Conservation (phyloP, 2,329 filamentous ascomycete species). For the Gliomastix tumulicola region DNA sequence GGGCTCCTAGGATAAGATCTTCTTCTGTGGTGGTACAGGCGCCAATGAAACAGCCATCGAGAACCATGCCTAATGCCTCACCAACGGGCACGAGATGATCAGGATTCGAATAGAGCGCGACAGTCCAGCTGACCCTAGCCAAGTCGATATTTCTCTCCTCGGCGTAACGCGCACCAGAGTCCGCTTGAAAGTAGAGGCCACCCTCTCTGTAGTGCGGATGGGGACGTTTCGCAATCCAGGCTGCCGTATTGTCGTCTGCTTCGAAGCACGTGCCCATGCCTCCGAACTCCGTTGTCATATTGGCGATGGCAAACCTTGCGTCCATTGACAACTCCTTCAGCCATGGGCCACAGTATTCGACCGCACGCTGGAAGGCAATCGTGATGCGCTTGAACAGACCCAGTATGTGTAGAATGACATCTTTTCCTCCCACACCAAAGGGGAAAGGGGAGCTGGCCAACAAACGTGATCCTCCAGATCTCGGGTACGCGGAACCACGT, state of each 20-base stretch:
- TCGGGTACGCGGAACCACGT: slow-evolving; percentile 40
- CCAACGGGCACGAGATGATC: slow-evolving; percentile 31
- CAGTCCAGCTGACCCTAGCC: slow-evolving; percentile 21
- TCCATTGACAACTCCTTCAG: slow-evolving; percentile 28
- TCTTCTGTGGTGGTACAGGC: slow-evolving; percentile 36
- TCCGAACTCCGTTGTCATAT: slow-evolving; percentile 37
- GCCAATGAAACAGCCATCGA: slow-evolving; percentile 36
- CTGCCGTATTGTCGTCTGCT: slow-evolving; percentile 24
- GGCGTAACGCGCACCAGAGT: slow-evolving; percentile 25
- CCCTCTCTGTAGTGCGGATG: slow-evolving; percentile 18
- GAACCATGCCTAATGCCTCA: slow-evolving; percentile 16
- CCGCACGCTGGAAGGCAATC: slow-evolving; percentile 32
- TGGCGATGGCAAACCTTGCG: slow-evolving; percentile 36
- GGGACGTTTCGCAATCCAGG: slow-evolving; percentile 21
- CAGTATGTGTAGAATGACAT: slow-evolving; percentile 36
- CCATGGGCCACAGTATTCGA: slow-evolving; percentile 36
- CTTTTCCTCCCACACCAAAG: slow-evolving; percentile 33
- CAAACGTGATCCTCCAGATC: slow-evolving; percentile 27
- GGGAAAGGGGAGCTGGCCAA: slow-evolving; percentile 18
- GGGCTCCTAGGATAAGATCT: slow-evolving; percentile 29
- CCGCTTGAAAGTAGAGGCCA: slow-evolving; percentile 26
- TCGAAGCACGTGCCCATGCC: slow-evolving; percentile 30
- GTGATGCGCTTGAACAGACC: slow-evolving; percentile 35
- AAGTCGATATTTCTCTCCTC: slow-evolving; percentile 27
- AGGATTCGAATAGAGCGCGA: slow-evolving; percentile 30